Base-by-base conservation (phyloP, 192 early-diverging fungal species). In the Entomortierella lignicola region DNA sequence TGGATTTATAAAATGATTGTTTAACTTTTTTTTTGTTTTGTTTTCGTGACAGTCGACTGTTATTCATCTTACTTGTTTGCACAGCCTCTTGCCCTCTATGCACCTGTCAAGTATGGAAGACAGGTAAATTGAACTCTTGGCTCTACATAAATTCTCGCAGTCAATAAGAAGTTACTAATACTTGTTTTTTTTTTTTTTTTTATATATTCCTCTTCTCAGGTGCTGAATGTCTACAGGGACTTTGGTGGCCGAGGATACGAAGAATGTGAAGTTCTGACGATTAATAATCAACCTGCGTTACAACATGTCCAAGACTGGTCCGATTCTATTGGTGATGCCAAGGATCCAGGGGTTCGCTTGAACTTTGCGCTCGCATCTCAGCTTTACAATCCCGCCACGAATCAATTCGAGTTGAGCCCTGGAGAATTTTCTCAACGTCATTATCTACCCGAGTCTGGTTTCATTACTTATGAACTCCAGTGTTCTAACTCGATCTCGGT, bases 321-420 rank as follows among this genome's bases (percentile, higher is more conserved):
- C 18, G 47, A 62, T 29, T 39, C 47, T 0, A 20, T 63, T 0
- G 25, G 47, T 42, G 56, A 37, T 47, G 72, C 80, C 5, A 72
- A 69, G 42, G 80, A 81, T 34, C 43, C 32, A 4, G 80, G 80
- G 17, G 80, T 81, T 25, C 64, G 80, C 11, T 61, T 71, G 20
- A 81, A 72, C 44, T 37, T 64, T 2, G 80, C 70, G 17, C 52
- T 81, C 1, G 54, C 60, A 0, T 53, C 1, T 47, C 57, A 66
- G 58, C 2, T 21, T 15, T 74, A 39, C 31, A 12, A 55, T 32
- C 4, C 23, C 2, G 23, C 13, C n/a, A 52, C 44, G 1, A 44
- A 15, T n/a, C 26, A 43, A 11, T 74, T 53, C 29, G 0, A 26
- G 11, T 17, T n/a, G 11, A 32, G 20, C 27, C 18, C 63, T 1